Percentiles rank a stretch among this genome's conserved stretches.
Evolutionary conservation across 208 protist genomes (phyloP).

Genomic region (Acanthamoeba polyphaga): DNA sequence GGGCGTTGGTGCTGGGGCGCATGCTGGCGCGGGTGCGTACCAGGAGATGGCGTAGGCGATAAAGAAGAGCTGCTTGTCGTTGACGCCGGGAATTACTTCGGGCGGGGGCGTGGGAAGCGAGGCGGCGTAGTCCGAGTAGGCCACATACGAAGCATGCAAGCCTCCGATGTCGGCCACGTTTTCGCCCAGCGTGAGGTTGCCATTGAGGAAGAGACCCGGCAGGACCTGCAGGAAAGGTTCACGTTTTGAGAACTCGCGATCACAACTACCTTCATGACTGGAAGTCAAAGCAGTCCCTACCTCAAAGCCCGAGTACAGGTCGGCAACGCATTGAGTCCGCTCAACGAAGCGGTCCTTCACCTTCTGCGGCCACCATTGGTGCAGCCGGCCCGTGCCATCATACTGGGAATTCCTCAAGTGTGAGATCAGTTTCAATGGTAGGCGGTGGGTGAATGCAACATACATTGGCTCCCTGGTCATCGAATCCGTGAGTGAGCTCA

Average conservation of each 20-base stretch:
- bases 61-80: constrained; percentile 67
- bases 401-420: background rate
- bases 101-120: background rate
- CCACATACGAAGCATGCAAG: constrained; percentile 28
- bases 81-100: background rate
- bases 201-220: constrained; percentile 33
- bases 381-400: constrained; percentile 46
- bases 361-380: constrained; percentile 39
- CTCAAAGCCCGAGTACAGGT: constrained; percentile 42
- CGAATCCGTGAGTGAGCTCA: constrained; percentile 72
- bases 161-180: constrained; percentile 74
- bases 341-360: too few species aligned
- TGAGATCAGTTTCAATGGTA: too few species aligned
- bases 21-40: background rate
- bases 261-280: too few species aligned
- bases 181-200: constrained; percentile 69
- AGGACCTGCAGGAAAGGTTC: background rate
- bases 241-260: too few species aligned
- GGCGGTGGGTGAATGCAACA: background rate
- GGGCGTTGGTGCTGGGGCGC: too few species aligned
- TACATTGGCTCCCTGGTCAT: constrained; percentile 61
- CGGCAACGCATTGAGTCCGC: constrained; percentile 29
- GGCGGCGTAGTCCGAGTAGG: background rate
- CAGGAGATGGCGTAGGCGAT: constrained; percentile 32
- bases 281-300: background rate